Base-by-base conservation (phyloP, 2,329 filamentous ascomycete genomes). In the Paradendryphiella salina region DNA sequence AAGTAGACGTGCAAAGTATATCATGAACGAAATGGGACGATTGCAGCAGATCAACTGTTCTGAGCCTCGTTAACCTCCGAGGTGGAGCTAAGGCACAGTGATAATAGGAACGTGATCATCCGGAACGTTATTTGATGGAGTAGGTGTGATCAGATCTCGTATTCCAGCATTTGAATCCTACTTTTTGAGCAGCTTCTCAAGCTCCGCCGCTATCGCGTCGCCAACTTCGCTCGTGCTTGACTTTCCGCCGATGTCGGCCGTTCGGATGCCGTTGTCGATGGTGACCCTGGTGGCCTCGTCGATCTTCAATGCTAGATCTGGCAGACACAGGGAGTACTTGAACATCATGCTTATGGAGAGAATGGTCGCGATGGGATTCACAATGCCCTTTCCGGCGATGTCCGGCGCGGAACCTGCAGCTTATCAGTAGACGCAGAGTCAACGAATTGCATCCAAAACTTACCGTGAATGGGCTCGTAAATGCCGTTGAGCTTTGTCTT, bases 381-480 rank as follows among this genome's bases (percentile, higher is more conserved):
- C 91, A 62, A 96, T 87, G 53, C 89, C 89, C 77, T 95, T 83
- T 61, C 93, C 92, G 2, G 89, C 90, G 66, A 97, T 97, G 69
- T 97, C 92, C 21, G 92, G 93, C 15, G 93, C 93, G 37, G 89
- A 94, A 31, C 90, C 88, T 89, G 43, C 18, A 10, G 5, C 18
- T 23, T 7, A 46, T 67, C 11, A 70, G 61, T 44, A 40, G 23
- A 18, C 10, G 15, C 15, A 42, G 26, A 6, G 18, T 17, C 15
- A 37, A 13, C 8, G 23, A 37, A 28, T n/a, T 15, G 9, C 21
- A n/a, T 11, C 29, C 5, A 32, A 26, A 15, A 64, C 78, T 67
- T 79, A 90, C 90, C 92, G 74, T 99, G 93, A 65, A 99, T 97
- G 20, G 93, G 93, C 81, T 97, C 93, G 73, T 96, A 99, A 68